Percentiles rank a stretch among this genome's conserved stretches.
These are phyloP conservation scores for Sutorius australiensis DNA, from an alignment of 768 basidiomycete species.

Conservation along the genomic window DNA sequence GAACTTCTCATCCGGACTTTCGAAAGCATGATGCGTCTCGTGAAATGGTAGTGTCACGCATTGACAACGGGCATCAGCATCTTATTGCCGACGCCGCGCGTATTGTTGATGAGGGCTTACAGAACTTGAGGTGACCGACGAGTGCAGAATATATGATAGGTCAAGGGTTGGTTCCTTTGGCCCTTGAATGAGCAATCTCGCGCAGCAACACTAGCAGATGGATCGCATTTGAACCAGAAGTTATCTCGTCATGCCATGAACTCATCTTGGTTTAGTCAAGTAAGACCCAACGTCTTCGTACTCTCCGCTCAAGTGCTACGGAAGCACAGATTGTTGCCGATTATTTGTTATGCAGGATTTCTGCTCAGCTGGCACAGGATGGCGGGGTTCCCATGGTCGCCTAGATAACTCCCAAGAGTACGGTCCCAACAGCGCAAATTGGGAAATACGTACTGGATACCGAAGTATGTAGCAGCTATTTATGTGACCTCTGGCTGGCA, in stretches of 20 bases:
- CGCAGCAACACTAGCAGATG: neutral
- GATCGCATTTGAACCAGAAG: neutral
- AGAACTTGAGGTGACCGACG: no score
- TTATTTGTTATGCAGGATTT: neutral
- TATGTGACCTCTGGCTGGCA: neutral
- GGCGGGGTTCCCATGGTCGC: neutral
- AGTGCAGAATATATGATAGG: no score
- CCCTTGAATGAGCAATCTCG: neutral
- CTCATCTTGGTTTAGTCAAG: neutral
- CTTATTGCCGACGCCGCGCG: no score
- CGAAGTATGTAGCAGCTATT: neutral
- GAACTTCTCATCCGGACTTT: no score
- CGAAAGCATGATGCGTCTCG: no score
- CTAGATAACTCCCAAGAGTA: neutral
- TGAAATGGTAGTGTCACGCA: no score
- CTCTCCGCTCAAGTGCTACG: neutral
- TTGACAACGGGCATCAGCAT: no score
- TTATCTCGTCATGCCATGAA: neutral
- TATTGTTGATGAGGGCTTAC: no score
- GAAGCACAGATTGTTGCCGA: neutral
- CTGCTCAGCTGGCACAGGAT: neutral
- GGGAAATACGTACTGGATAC: neutral
- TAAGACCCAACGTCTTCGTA: neutral
- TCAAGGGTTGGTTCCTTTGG: no score
- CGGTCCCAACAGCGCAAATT: neutral